Percentiles rank a stretch among this genome's conserved stretches.
Conservation (phyloP, 2,329 filamentous ascomycete genomes). For the Rhynchosporium agropyri region DNA sequence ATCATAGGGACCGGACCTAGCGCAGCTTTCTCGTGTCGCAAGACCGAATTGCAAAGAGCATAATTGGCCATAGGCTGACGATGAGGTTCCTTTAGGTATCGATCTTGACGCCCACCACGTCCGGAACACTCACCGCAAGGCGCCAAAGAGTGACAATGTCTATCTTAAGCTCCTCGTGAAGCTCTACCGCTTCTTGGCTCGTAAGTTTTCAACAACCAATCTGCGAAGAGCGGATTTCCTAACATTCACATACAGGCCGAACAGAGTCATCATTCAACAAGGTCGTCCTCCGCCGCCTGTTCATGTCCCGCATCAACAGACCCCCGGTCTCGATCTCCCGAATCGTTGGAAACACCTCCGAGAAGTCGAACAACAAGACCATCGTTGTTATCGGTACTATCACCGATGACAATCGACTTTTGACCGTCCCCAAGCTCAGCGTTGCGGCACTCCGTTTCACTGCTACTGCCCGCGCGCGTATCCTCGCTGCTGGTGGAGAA, state of each 20-base stretch:
- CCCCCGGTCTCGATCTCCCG: slow-evolving; percentile 93
- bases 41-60: slow-evolving; percentile 56
- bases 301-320: slow-evolving; percentile 98
- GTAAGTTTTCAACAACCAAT: slow-evolving; percentile 58
- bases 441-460: slow-evolving; percentile 97
- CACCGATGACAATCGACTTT: slow-evolving; percentile 95
- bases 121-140: slow-evolving; percentile 80
- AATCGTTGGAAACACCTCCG: slow-evolving; percentile 73
- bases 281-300: slow-evolving; percentile 93
- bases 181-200: slow-evolving; percentile 95
- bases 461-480: slow-evolving; percentile 90
- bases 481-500: slow-evolving; percentile 91
- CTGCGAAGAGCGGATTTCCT: slow-evolving; percentile 11
- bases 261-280: slow-evolving; percentile 99
- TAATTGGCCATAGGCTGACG: slow-evolving; percentile 67
- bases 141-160: slow-evolving; percentile 97
- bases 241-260: slow-evolving; percentile 62
- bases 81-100: slow-evolving; percentile 62
- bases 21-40: slow-evolving; percentile 42
- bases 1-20: slow-evolving; percentile 36
- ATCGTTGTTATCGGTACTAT: slow-evolving; percentile 93
- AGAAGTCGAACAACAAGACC: slow-evolving; percentile 73
- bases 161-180: slow-evolving; percentile 97
- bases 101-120: slow-evolving; percentile 72
- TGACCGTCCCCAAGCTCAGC: slow-evolving; percentile 88